Conservation (phyloP, 1,284 basidiomycete species). For the Trametes polyzona region DNA sequence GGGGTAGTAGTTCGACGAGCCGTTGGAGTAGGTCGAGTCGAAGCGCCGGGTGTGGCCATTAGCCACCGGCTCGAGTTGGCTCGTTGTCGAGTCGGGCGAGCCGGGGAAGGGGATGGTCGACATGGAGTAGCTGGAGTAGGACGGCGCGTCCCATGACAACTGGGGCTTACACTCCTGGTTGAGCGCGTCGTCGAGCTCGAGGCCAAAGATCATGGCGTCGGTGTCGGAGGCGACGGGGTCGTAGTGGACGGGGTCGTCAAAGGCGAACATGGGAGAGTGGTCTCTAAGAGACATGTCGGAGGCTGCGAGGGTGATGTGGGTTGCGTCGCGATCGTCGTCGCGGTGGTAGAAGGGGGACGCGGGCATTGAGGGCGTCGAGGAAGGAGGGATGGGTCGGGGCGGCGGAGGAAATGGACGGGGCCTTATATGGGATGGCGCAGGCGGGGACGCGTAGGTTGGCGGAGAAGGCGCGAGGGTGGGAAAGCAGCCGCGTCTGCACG, state of each 20-base stretch:
- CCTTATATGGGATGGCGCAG: slow-evolving; percentile 31
- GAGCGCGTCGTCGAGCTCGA: slow-evolving; percentile 65
- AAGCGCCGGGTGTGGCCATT: slow-evolving; percentile 30
- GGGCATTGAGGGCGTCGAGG: slow-evolving; percentile 33
- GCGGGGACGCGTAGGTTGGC: slow-evolving; percentile 24
- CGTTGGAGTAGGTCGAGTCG: slow-evolving; percentile 29
- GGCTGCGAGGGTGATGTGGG: slow-evolving; percentile 35
- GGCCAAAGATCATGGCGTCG: slow-evolving; percentile 63
- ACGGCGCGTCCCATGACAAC: slow-evolving; percentile 47
- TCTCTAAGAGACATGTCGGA: slow-evolving; percentile 47
- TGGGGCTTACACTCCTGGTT: slow-evolving; percentile 38
- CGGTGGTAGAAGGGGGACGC: slow-evolving; percentile 39
- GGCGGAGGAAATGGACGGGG: slow-evolving; percentile 26
- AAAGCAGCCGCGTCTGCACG: slow-evolving; percentile 13
- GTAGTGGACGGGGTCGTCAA: slow-evolving; percentile 50
- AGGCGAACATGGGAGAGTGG: slow-evolving; percentile 45
- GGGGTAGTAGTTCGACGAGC: slow-evolving; percentile 37
- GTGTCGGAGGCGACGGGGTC: slow-evolving; percentile 32
- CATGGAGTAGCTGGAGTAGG: slow-evolving; percentile 27
- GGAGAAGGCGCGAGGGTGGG: slow-evolving; percentile 26
- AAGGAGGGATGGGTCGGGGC: slow-evolving; percentile 27
- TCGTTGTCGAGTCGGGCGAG: slow-evolving; percentile 41
- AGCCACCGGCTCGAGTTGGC: slow-evolving; percentile 28
- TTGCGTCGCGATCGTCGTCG: slow-evolving; percentile 33
- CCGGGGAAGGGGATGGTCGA: slow-evolving; percentile 35